These are phyloP conservation scores for Blepharisma japonicum DNA, from an alignment of 73 alveolate species.

Conservation along the genomic window DNA sequence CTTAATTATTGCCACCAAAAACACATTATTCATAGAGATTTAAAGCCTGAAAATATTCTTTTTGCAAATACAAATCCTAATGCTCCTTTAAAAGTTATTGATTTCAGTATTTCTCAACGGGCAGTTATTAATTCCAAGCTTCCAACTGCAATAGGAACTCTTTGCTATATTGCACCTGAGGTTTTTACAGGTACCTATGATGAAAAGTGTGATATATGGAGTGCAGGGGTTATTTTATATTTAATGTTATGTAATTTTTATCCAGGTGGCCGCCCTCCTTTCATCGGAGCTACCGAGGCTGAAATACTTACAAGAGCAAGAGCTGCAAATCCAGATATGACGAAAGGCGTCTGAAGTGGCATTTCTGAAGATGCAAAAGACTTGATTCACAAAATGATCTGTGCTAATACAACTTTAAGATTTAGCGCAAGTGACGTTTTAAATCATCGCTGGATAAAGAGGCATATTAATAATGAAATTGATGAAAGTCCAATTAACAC, in stretches of 20 bases:
- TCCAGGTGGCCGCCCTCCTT: conserved; percentile 48
- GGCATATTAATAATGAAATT: conserved; percentile 17
- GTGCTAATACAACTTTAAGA: conserved; percentile 43
- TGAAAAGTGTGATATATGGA: conserved; percentile 59
- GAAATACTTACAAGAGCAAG: conserved; percentile 47
- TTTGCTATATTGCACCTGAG: conserved; percentile 59
- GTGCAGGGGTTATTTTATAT: conserved; percentile 48
- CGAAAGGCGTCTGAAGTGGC: conserved; percentile 46
- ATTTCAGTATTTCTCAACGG: conserved; percentile 78
- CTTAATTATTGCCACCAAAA: conserved; percentile 82
- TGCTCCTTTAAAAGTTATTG: conserved; percentile 78
- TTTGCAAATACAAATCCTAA: conserved; percentile 60
- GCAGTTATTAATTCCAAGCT: conserved; percentile 62
- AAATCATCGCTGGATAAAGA: conserved; percentile 53
- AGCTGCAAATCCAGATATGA: conserved; percentile 34
- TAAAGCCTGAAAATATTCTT: conserved; percentile 90
- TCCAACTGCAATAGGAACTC: conserved; percentile 85
- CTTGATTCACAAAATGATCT: conserved; percentile 49
- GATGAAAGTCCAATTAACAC: conserved; percentile 35
- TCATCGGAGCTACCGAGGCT: conserved; percentile 38
- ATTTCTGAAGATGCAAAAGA: conserved; percentile 53
- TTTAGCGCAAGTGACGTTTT: conserved; percentile 51
- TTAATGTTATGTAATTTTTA: conserved; percentile 36
- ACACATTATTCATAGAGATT: conserved; percentile 89
- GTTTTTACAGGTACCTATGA: conserved; percentile 44